Evolutionary conservation across 2,329 filamentous ascomycete genomes (phyloP), one percentile per base, ranked within the genome.

Genomic region (Ophiosphaerella korrae): DNA sequence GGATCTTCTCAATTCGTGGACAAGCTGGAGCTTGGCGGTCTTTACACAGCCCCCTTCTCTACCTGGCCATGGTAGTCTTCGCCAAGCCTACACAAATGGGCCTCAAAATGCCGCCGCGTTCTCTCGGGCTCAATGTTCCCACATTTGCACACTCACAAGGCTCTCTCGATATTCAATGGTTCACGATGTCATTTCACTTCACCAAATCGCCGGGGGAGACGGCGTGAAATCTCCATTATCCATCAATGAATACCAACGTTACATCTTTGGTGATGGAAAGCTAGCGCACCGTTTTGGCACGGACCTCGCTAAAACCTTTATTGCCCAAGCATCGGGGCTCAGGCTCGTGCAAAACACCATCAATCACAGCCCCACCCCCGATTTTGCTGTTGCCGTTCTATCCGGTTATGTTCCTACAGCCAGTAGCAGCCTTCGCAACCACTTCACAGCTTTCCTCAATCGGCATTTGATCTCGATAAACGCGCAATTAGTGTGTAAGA

Each of bases 251-350:
- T 66, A 64, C 42, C 61, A 64, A 42, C 57, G 54, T 35, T 66
- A 63, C 42, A 48, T 64, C n/a, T 66, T 66, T 48, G 63, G 63
- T 34, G 59, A 64, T 52, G 59, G 58, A 51, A 56, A 50, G 48
- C 52, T 63, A 61, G 61, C 63, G 54, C 50, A 60, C 45, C 55
- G 50, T 26, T 54, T 64, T 44, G 63, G 63, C 55, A 66, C 59
- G 47, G 59, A 63, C 48, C 60, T 62, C 52, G 61, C 61, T 59
- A 60, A 58, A 52, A 59, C 61, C 36, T 64, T 63, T 50, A 57
- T 66, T 41, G 55, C 48, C 42, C 33, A 45, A 35, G 35, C 36
- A 45, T 45, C 44, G 42, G 54, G 42, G 42, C 46, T 53, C 42
- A 42, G 45, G 29, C 45, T 50, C 44, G 36, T 45, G 42, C 48